Conservation (phyloP, 192 early-diverging fungal species). For the Coemansia sp. region DNA sequence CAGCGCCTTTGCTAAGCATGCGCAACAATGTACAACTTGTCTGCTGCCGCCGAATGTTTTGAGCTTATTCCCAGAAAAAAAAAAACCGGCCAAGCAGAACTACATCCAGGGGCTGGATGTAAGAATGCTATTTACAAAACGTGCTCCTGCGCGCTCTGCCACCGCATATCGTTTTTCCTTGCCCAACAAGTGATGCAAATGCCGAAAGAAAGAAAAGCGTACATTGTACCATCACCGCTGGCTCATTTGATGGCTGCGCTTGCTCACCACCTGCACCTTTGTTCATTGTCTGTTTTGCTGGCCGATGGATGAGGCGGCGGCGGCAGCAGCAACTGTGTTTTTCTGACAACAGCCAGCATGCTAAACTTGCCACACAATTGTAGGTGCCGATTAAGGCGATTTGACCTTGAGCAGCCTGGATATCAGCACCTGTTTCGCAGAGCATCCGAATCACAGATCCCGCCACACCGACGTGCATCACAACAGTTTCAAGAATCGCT, state of each 20-base stretch:
- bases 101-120: constrained; percentile 5
- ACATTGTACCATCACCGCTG: no score
- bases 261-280: constrained; percentile 1
- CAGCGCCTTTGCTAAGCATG: constrained; percentile 13
- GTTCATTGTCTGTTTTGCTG: constrained; percentile 5
- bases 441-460: constrained; percentile 50
- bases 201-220: no score
- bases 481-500: constrained; percentile 37
- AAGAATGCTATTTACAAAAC: no score
- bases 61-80: neutral
- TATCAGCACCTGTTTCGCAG: constrained; percentile 45
- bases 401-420: constrained; percentile 36
- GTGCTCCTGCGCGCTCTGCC: no score
- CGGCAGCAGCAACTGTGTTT: constrained; percentile 1
- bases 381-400: constrained; percentile 47
- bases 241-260: constrained; percentile 5
- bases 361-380: no score
- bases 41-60: constrained; percentile 3
- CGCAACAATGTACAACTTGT: constrained; percentile 12
- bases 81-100: neutral
- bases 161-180: neutral
- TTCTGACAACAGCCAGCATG: neutral
- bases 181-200: no score
- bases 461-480: constrained; percentile 20
- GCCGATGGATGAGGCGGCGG: constrained; percentile 1